A percentile compares a stretch with the other conserved stretches of the same genome.
phyloP scores from a whole-genome alignment of 163 green algal species.

The Scenedesmus sp. region DNA sequence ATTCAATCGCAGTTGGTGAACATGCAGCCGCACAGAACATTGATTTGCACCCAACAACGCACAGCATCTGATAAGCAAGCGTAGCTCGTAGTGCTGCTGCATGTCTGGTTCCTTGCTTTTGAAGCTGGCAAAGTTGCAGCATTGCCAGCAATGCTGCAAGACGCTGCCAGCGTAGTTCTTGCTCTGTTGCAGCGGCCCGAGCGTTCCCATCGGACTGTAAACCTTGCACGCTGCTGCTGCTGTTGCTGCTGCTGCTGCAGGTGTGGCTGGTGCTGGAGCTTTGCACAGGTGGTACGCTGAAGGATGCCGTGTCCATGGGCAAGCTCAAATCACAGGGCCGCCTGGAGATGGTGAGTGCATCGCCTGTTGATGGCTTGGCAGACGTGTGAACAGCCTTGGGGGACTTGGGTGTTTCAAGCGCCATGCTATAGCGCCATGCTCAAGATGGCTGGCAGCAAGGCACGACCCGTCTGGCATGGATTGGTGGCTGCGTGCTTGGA shows the following conservation, averaged over 20 bases:
- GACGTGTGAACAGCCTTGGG: not conserved
- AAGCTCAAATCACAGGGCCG: not conserved
- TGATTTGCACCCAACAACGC: not conserved
- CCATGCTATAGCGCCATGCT: no score
- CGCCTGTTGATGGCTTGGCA: not conserved
- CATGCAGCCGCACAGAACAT: not conserved
- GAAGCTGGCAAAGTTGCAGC: no score
- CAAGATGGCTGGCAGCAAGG: no score
- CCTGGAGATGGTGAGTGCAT: constrained; percentile 21
- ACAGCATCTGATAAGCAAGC: no score
- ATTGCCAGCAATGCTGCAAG: no score
- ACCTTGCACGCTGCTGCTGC: not conserved
- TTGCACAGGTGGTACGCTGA: constrained; percentile 39
- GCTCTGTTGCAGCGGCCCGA: no score
- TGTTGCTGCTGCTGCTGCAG: constrained; percentile 31
- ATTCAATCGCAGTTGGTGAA: no score
- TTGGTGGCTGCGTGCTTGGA: no score
- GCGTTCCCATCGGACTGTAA: no score
- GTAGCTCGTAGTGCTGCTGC: no score
- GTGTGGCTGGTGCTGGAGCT: constrained; percentile 50
- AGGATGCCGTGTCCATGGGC: constrained; percentile 35
- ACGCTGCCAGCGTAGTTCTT: not conserved
- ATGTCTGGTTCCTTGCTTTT: no score
- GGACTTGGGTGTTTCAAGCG: not conserved
- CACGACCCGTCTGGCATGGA: no score